These are phyloP conservation scores for Cyathus striatus DNA, from an alignment of 768 basidiomycete genomes.

Conservation along the genomic window DNA sequence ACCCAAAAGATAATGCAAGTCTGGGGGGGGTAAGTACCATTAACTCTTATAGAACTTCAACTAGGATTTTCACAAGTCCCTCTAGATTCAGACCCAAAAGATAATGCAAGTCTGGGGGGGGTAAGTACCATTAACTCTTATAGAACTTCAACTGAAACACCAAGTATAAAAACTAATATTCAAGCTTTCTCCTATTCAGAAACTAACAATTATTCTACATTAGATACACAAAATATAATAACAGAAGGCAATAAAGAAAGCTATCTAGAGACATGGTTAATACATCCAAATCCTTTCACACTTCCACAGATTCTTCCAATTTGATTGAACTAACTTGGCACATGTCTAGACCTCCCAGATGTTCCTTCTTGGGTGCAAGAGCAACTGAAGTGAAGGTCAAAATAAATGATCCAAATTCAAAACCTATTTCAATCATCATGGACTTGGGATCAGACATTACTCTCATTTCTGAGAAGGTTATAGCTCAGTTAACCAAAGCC, in stretches of 20 bases:
- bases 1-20: too few relatives aligned
- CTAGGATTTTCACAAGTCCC: too few relatives aligned
- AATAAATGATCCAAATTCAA: not conserved
- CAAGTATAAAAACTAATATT: not conserved
- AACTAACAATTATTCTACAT: not conserved
- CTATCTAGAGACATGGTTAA: not conserved
- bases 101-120: too few relatives aligned
- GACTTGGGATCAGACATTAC: constrained; percentile 32
- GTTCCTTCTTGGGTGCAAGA: constrained; percentile 23
- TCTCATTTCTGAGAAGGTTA: constrained; percentile 16
- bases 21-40: constrained; percentile 1
- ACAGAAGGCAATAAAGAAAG: not conserved
- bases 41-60: too few relatives aligned
- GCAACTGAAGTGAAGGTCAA: constrained; percentile 10
- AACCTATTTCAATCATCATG: constrained; percentile 9
- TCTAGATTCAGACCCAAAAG: constrained; percentile 4
- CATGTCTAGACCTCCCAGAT: constrained; percentile 21
- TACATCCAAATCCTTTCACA: too few relatives aligned
- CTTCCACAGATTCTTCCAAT: too few relatives aligned
- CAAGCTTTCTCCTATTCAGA: not conserved
- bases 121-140: not conserved
- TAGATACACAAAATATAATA: not conserved
- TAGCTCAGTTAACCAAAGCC: constrained; percentile 1
- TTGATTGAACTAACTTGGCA: constrained; percentile 12
- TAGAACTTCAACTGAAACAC: not conserved